phyloP scores from a whole-genome alignment of 805 yeast species.

The Saturnispora hagleri region DNA sequence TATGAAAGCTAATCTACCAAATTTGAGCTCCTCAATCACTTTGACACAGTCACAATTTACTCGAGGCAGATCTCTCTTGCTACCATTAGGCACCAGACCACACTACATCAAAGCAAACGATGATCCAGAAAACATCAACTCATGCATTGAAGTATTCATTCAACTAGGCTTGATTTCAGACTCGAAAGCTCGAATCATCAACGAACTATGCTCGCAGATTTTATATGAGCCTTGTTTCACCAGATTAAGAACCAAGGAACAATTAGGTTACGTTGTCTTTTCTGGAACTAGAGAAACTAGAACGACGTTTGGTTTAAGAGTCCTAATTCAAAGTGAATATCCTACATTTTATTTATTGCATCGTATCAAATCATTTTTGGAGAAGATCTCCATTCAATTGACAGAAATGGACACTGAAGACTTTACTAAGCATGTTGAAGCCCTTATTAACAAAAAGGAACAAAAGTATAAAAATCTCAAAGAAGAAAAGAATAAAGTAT shows the following conservation, averaged over 20 bases:
- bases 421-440: slow-evolving; percentile 57
- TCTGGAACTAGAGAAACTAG: slow-evolving; percentile 62
- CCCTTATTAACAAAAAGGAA: slow-evolving; percentile 54
- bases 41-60: slow-evolving; percentile 37
- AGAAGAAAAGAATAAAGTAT: slow-evolving; percentile 64
- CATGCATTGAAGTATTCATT: slow-evolving; percentile 70
- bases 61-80: slow-evolving; percentile 33
- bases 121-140: slow-evolving; percentile 68
- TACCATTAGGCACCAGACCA: slow-evolving; percentile 32
- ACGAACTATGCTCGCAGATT: slow-evolving; percentile 63
- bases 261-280: slow-evolving; percentile 89
- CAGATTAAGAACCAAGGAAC: slow-evolving; percentile 86
- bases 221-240: slow-evolving; percentile 84
- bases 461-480: slow-evolving; percentile 68
- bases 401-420: slow-evolving; percentile 50
- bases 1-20: slow-evolving; percentile 26
- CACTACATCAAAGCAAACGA: slow-evolving; percentile 43
- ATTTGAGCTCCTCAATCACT: slow-evolving; percentile 23
- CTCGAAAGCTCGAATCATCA: slow-evolving; percentile 35
- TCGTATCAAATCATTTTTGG: slow-evolving; percentile 63
- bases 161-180: slow-evolving; percentile 53
- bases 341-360: slow-evolving; percentile 63
- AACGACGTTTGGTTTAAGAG: slow-evolving; percentile 61
- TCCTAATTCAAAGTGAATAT: slow-evolving; percentile 79
- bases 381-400: slow-evolving; percentile 23